Evolutionary conservation across 2,329 filamentous ascomycete genomes (phyloP), one percentile per base, ranked within the genome.

Genomic region (Curvularia hawaiiensis): DNA sequence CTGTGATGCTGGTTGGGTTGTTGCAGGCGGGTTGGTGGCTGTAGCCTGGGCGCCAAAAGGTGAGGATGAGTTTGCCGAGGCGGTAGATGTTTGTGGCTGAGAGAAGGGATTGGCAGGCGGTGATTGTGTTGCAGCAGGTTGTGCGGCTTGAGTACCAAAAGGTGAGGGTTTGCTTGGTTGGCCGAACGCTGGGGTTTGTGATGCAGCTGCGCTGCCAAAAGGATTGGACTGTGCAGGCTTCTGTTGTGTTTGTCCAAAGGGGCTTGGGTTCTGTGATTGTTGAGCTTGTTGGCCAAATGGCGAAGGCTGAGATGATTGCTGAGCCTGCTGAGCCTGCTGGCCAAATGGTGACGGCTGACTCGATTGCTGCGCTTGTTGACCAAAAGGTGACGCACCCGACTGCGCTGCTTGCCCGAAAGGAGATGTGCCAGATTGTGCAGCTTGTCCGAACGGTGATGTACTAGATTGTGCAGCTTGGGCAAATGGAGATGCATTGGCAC

Each of bases 1-100:
- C 22, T 50, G 47, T 30, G 14, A 20, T 90, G 86, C 50, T 84
- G 80, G 45, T 28, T 60, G 55, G 60, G 40, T 22, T 11, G 39
- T 26, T 6, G 49, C 28, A 11, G 50, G 8, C 7, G 35, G 18
- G 10, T 47, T 46, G 12, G 88, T 26, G 35, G 86, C 61, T 24
- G 58, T 62, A 3, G 43, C 18, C 39, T 59, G 57, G 10, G 61
- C 28, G 16, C 52, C 52, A 35, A 70, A 69, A 2, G 62, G 58
- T 18, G 70, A 67, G 6, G 62, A 41, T 12, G 60, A 43, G 10
- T 41, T 44, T 50, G 60, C 48, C 50, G 60, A 50, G 24, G 63
- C 44, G 6, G 54, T 26, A 39, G 62, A n/a, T 10, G 46, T 52
- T 47, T 67, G 60, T 33, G 64, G 24, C 12, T 62, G 65, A 5